Conservation (phyloP, 306 rosid genomes). For the Pterocarpus santalinus region DNA sequence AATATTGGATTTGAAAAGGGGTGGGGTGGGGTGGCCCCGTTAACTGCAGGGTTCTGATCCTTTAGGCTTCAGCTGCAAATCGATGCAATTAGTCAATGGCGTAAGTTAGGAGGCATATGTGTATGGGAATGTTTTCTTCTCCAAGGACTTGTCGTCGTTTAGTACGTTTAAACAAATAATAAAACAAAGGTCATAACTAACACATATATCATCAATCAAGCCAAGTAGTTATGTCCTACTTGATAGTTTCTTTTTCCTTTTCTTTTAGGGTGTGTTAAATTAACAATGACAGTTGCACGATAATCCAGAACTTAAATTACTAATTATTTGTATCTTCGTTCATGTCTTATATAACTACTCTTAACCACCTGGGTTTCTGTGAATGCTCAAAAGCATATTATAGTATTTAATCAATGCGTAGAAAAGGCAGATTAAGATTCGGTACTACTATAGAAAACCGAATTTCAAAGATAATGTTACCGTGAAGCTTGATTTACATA, state of each 20-base stretch:
- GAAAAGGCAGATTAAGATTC: background rate
- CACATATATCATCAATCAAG: constrained; percentile 28
- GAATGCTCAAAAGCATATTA: background rate
- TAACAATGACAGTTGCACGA: background rate
- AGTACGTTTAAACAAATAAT: constrained; percentile 38
- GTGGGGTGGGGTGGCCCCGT: background rate
- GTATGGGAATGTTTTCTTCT: constrained; percentile 53
- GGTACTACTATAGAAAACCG: background rate
- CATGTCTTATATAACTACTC: constrained; percentile 10
- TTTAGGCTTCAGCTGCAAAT: constrained; percentile 28
- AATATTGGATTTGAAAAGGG: background rate
- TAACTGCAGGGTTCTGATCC: background rate
- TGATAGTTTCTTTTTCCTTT: background rate
- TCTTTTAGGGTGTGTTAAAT: background rate
- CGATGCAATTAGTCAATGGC: constrained; percentile 43
- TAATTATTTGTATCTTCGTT: background rate
- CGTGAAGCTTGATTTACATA: constrained; percentile 24
- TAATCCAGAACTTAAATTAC: background rate
- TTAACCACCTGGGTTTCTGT: background rate
- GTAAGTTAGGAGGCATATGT: constrained; percentile 12
- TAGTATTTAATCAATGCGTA: background rate
- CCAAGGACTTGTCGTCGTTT: constrained; percentile 24
- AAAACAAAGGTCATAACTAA: constrained; percentile 45
- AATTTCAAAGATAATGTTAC: background rate
- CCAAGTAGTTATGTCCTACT: constrained; percentile 28